Conservation (phyloP, 1,139 yeast species). For the Pichia sp. region DNA sequence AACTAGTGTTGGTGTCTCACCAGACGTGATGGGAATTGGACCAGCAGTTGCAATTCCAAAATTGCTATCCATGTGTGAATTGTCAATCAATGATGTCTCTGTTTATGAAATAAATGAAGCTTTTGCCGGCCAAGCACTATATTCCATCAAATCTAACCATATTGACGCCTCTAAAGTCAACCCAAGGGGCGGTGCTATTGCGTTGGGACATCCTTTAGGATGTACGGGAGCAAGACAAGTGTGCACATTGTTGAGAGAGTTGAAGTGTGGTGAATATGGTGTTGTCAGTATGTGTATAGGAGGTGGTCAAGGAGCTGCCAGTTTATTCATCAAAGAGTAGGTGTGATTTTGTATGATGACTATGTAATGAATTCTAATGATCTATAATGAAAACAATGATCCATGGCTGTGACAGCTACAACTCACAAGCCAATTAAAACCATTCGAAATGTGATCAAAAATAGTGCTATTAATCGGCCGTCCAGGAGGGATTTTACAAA, state of each 20-base stretch:
- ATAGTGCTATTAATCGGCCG: no score
- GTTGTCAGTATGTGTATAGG: conserved; percentile 97
- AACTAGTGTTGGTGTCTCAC: conserved; percentile 87
- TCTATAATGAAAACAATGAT: no score
- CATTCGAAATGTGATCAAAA: no score
- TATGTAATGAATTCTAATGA: no score
- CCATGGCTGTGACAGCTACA: no score
- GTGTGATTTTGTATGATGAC: no score
- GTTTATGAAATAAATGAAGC: conserved; percentile 94
- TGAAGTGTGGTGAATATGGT: conserved; percentile 79
- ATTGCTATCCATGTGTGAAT: conserved; percentile 63
- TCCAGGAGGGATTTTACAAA: no score
- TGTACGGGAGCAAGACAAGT: conserved; percentile 96
- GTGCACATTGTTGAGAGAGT: conserved; percentile 81
- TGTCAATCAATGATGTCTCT: conserved; percentile 63
- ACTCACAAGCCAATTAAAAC: no score
- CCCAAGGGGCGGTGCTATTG: conserved; percentile 95
- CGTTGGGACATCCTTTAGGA: conserved; percentile 94
- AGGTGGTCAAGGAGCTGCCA: conserved; percentile 99
- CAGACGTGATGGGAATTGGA: conserved; percentile 96
- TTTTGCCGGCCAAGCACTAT: conserved; percentile 91
- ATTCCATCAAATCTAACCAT: conserved; percentile 63
- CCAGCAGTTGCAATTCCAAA: conserved; percentile 93
- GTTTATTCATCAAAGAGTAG: conserved; percentile 71
- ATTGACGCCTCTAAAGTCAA: conserved; percentile 75